These are phyloP conservation scores for Teratosphaeria destructans DNA, from an alignment of 2,329 filamentous ascomycete species.

Conservation along the genomic window DNA sequence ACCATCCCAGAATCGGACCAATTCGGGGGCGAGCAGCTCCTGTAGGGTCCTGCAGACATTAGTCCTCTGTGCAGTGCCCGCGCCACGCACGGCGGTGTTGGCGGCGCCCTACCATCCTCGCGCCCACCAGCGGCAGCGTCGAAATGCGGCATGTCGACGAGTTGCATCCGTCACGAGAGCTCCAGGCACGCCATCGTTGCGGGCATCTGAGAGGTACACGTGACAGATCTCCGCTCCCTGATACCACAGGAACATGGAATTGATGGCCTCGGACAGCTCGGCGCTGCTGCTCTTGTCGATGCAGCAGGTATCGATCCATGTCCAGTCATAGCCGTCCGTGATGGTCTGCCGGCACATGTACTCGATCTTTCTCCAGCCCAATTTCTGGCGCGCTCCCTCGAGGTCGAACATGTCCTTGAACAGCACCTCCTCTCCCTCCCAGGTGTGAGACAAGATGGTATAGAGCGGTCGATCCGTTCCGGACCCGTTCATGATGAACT, in stretches of 20 bases:
- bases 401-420: conserved; percentile 6
- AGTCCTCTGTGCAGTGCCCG: no score
- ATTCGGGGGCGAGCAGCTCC: background rate
- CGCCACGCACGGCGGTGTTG: no score
- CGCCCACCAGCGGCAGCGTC: no score
- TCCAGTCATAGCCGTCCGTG: background rate
- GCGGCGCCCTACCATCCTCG: no score
- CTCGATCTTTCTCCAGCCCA: background rate
- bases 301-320: conserved; percentile 18
- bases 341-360: background rate
- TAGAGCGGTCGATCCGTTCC: no score
- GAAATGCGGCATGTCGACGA: no score
- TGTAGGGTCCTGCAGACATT: background rate
- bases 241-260: conserved; percentile 1
- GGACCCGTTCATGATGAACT: no score
- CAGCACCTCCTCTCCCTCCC: conserved; percentile 9
- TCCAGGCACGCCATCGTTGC: no score
- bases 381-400: background rate
- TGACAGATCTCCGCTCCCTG: background rate
- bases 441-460: conserved; percentile 1
- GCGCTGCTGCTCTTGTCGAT: conserved; percentile 7
- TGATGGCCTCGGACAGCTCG: conserved; percentile 5
- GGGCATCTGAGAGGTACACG: background rate
- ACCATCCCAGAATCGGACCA: background rate
- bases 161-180: no score